phyloP scores from a whole-genome alignment of 1,284 basidiomycete species.

The Ganoderma leucocontextum region DNA sequence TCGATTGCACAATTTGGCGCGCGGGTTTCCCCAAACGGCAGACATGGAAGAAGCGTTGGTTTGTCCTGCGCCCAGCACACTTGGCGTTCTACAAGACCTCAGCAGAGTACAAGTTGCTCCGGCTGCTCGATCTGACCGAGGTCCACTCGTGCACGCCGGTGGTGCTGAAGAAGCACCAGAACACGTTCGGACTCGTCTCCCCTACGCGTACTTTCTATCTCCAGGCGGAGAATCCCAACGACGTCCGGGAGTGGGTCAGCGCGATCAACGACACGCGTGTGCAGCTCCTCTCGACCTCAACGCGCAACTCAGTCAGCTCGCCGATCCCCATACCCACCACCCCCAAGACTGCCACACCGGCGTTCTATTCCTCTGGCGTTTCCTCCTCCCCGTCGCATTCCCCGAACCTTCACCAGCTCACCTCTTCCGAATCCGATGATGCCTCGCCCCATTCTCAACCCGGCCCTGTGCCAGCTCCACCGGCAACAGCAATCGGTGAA shows the following conservation, averaged over 20 bases:
- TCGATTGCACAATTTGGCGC: conserved; percentile 29
- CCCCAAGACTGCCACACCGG: conserved; percentile 41
- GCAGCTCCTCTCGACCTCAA: conserved; percentile 66
- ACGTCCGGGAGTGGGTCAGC: conserved; percentile 87
- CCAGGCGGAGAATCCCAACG: conserved; percentile 75
- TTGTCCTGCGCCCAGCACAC: conserved; percentile 91
- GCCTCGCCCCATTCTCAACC: conserved; percentile 49
- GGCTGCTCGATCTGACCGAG: conserved; percentile 88
- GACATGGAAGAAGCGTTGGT: conserved; percentile 99
- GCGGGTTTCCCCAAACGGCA: conserved; percentile 44
- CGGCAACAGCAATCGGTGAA: conserved; percentile 17
- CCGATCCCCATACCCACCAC: conserved; percentile 58
- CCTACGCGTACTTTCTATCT: conserved; percentile 94
- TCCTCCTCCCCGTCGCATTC: conserved; percentile 48
- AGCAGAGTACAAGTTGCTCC: conserved; percentile 91
- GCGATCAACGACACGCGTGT: conserved; percentile 84
- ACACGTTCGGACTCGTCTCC: conserved; percentile 94
- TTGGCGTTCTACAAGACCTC: conserved; percentile 98
- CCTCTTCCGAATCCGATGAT: conserved; percentile 83
- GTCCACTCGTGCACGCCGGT: conserved; percentile 93
- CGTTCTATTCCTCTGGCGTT: conserved; percentile 28
- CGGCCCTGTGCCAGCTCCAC: conserved; percentile 25
- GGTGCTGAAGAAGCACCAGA: conserved; percentile 87
- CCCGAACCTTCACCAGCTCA: conserved; percentile 49
- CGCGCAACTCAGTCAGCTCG: conserved; percentile 58